These are phyloP conservation scores for Paraurostyla sp. DNA, from an alignment of 73 alveolate genomes.

Conservation along the genomic window DNA sequence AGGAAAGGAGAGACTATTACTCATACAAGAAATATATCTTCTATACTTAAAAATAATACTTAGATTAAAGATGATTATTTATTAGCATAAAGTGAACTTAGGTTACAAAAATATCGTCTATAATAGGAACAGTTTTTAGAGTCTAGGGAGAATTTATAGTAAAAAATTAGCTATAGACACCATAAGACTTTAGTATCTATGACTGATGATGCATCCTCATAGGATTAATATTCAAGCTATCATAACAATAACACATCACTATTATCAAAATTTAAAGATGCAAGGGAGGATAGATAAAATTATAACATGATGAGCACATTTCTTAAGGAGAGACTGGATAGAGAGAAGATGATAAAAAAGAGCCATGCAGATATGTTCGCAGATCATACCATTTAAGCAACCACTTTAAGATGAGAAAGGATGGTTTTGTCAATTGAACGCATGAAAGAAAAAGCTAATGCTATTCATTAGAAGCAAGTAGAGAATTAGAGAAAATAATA, in stretches of 20 bases:
- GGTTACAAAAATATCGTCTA: too few species aligned
- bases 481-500: not conserved
- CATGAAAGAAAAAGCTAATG: not conserved
- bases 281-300: not conserved
- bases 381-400: constrained; percentile 2
- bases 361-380: constrained; percentile 8
- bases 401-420: not conserved
- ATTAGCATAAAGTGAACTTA: too few species aligned
- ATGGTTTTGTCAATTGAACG: not conserved
- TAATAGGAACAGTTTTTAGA: too few species aligned
- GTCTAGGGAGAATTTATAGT: too few species aligned
- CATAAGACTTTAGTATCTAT: too few species aligned
- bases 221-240: too few species aligned
- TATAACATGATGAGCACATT: not conserved
- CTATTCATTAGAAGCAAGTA: not conserved
- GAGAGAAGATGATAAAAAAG: not conserved
- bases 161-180: too few species aligned
- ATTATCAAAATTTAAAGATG: not conserved
- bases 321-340: not conserved
- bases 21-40: too few species aligned
- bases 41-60: too few species aligned
- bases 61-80: too few species aligned
- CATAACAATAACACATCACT: not conserved
- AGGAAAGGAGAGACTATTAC: too few species aligned
- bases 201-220: too few species aligned